Evolutionary conservation across 2,329 filamentous ascomycete species (phyloP).

Genomic region (Aspergillus aculeatus): DNA sequence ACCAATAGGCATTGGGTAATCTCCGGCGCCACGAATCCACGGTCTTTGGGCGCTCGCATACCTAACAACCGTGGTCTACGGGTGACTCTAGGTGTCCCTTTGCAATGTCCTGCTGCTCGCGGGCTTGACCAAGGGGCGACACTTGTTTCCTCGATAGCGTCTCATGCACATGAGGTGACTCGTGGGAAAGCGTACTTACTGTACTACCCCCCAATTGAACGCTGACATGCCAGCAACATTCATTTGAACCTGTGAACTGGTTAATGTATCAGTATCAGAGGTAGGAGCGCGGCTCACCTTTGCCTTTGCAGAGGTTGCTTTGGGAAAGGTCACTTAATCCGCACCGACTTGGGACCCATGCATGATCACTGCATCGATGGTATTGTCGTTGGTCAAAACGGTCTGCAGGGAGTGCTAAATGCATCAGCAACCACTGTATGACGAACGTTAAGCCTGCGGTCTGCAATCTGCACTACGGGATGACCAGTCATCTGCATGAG

Average conservation of each 20-base stretch:
- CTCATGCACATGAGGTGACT: not conserved
- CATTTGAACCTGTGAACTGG: not conserved
- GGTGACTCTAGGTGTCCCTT: not conserved
- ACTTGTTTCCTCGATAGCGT: not conserved
- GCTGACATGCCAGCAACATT: not conserved
- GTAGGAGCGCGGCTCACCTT: not conserved
- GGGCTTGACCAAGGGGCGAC: not conserved
- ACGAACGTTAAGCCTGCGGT: constrained; percentile 3
- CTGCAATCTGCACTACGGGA: constrained; percentile 1
- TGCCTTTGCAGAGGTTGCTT: not conserved
- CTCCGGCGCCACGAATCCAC: not conserved
- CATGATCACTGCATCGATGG: not conserved
- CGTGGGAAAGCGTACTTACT: not conserved
- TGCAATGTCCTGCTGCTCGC: not conserved
- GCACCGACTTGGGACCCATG: not conserved
- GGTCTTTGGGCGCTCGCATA: not conserved
- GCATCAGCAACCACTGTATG: not conserved
- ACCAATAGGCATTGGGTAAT: not conserved
- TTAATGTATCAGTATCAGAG: not conserved
- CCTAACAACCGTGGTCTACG: not conserved
- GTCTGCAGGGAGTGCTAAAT: constrained; percentile 1
- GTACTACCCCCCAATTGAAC: not conserved
- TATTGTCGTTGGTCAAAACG: not conserved
- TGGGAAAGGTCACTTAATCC: not conserved
- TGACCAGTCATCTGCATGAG: constrained; percentile 9